phyloP scores from a whole-genome alignment of 352 stramenopile species.

The Thraustochytrium aureum region DNA sequence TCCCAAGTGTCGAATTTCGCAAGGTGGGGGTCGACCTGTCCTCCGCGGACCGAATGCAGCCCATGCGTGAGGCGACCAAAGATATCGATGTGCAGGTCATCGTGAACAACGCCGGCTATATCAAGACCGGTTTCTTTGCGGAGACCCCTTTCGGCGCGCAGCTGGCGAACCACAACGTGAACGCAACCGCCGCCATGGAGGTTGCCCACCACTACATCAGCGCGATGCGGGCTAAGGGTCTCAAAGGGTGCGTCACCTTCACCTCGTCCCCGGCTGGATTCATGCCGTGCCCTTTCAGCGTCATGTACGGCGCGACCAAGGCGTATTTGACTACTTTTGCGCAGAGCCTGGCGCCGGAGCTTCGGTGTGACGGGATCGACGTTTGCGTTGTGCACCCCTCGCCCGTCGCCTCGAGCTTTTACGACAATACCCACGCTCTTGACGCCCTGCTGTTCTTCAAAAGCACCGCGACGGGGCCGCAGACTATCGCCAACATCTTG shows the following conservation, averaged over 20 bases:
- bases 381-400: conserved; percentile 79
- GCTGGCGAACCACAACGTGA: conserved; percentile 77
- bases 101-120: conserved; percentile 88
- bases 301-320: conserved; percentile 81
- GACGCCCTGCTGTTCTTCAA: conserved; percentile 57
- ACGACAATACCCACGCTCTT: conserved; percentile 65
- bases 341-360: conserved; percentile 70
- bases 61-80: conserved; percentile 67
- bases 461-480: conserved; percentile 52
- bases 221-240: conserved; percentile 56
- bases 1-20: conserved; percentile 69
- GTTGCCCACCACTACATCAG: conserved; percentile 79
- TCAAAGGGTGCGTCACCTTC: conserved; percentile 79
- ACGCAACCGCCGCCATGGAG: conserved; percentile 68
- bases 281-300: conserved; percentile 80
- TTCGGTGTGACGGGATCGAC: conserved; percentile 75
- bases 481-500: conserved; percentile 50
- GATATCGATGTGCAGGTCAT: conserved; percentile 74
- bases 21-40: conserved; percentile 68
- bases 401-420: conserved; percentile 80
- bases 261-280: conserved; percentile 78
- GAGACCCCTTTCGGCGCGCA: conserved; percentile 69
- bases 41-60: conserved; percentile 36
- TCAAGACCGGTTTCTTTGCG: conserved; percentile 86
- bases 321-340: conserved; percentile 73